Evolutionary conservation across 2,329 filamentous ascomycete species (phyloP).

Genomic region (Nigrospora osmanthi): DNA sequence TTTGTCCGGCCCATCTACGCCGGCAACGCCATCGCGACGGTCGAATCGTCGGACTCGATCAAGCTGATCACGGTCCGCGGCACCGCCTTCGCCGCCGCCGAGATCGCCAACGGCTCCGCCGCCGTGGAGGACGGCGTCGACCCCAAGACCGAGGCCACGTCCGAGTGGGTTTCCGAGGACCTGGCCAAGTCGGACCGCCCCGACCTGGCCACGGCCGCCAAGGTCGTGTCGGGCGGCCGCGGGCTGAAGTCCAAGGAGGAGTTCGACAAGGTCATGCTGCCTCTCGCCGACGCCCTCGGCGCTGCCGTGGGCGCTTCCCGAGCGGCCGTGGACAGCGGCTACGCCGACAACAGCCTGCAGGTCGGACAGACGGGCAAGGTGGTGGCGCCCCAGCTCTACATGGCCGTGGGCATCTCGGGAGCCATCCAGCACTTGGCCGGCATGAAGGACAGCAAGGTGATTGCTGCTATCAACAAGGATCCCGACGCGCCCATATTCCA

Average conservation of each 20-base stretch:
- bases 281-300: constrained; percentile 83
- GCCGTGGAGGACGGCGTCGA: constrained; percentile 75
- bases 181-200: constrained; percentile 89
- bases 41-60: constrained; percentile 77
- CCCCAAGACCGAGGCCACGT: constrained; percentile 63
- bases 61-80: constrained; percentile 91
- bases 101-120: constrained; percentile 65
- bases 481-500: constrained; percentile 96
- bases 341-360: constrained; percentile 96
- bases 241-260: constrained; percentile 97
- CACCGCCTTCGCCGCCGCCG: constrained; percentile 77
- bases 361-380: constrained; percentile 99
- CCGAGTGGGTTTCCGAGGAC: constrained; percentile 92
- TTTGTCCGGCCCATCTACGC: constrained; percentile 97
- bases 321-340: constrained; percentile 93
- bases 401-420: constrained; percentile 92
- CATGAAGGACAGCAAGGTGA: constrained; percentile 99
- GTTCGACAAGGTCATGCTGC: constrained; percentile 87
- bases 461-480: constrained; percentile 98
- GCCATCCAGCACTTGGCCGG: constrained; percentile 97
- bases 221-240: constrained; percentile 87
- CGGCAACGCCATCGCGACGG: constrained; percentile 92
- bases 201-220: constrained; percentile 81
- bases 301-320: constrained; percentile 94
- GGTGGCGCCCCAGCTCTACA: constrained; percentile 89